phyloP scores from a whole-genome alignment of 2,329 filamentous ascomycete species.

The Orbilia brochopaga region DNA sequence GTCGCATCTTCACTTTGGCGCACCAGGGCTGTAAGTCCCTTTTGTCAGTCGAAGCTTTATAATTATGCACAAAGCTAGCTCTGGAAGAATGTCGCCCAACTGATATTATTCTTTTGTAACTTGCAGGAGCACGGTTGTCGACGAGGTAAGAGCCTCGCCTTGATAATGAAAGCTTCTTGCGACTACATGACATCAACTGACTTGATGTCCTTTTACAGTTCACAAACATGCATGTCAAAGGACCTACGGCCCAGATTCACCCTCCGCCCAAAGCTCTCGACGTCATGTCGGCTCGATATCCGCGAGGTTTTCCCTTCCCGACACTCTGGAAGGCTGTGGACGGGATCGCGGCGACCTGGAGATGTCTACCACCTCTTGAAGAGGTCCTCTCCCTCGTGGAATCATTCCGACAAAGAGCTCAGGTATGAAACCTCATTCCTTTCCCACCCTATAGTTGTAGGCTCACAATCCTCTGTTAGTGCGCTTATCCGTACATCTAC shows the following conservation, averaged over 20 bases:
- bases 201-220: conserved; percentile 19
- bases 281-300: conserved; percentile 34
- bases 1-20: conserved; percentile 47
- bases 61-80: background rate
- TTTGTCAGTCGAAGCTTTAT: conserved; percentile 2
- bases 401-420: conserved; percentile 25
- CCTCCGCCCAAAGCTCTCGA: conserved; percentile 40
- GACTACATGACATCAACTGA: background rate
- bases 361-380: conserved; percentile 29
- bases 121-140: conserved; percentile 33
- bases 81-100: background rate
- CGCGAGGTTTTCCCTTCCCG: conserved; percentile 37
- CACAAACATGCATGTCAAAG: conserved; percentile 46
- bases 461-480: conserved; percentile 3
- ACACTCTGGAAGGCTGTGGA: conserved; percentile 47
- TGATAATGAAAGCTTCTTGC: background rate
- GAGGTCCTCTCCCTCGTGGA: conserved; percentile 29
- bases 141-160: conserved; percentile 18
- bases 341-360: conserved; percentile 36
- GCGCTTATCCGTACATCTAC: conserved; percentile 48
- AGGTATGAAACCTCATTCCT: conserved; percentile 12
- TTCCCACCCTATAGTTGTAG: background rate
- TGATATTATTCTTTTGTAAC: background rate
- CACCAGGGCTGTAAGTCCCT: conserved; percentile 33
- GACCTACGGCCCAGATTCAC: conserved; percentile 14